phyloP scores from a whole-genome alignment of 257 asterid species.

The Dorcoceras hygrometricum region DNA sequence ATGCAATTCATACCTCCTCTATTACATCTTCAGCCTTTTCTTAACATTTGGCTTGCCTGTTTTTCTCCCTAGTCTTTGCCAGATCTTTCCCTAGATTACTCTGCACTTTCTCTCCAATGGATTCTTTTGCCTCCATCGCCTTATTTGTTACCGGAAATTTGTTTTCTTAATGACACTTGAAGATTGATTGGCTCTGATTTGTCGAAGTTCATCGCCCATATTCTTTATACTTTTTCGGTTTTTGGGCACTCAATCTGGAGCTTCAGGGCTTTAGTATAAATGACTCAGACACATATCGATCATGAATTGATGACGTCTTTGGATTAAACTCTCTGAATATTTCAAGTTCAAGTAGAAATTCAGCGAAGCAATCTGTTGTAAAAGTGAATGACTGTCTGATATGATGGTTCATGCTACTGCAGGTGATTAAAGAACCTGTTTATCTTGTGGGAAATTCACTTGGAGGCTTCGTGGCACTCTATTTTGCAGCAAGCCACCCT shows the following conservation, averaged over 20 bases:
- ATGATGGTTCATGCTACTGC: slow-evolving; percentile 26
- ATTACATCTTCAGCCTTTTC: neutral
- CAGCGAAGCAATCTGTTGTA: slow-evolving; percentile 13
- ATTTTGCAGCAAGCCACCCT: slow-evolving; percentile 81
- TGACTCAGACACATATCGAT: neutral
- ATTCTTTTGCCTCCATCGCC: neutral
- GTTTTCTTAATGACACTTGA: no score
- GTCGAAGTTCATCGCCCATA: neutral
- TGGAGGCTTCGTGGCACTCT: slow-evolving; percentile 87
- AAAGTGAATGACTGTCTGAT: neutral
- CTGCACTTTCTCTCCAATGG: neutral
- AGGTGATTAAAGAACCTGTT: slow-evolving; percentile 90
- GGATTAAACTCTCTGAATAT: neutral
- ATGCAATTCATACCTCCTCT: neutral
- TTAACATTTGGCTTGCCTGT: neutral
- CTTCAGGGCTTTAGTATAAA: neutral
- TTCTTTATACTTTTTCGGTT: neutral
- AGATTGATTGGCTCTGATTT: neutral
- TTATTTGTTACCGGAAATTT: neutral
- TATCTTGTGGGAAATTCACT: slow-evolving; percentile 93
- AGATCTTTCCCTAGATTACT: neutral
- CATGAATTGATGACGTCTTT: neutral
- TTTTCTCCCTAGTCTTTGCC: neutral
- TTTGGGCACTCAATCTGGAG: neutral
- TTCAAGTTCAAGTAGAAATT: neutral